phyloP scores from a whole-genome alignment of 108 stramenopile species.

The Cyclostephanos tholiformis region DNA sequence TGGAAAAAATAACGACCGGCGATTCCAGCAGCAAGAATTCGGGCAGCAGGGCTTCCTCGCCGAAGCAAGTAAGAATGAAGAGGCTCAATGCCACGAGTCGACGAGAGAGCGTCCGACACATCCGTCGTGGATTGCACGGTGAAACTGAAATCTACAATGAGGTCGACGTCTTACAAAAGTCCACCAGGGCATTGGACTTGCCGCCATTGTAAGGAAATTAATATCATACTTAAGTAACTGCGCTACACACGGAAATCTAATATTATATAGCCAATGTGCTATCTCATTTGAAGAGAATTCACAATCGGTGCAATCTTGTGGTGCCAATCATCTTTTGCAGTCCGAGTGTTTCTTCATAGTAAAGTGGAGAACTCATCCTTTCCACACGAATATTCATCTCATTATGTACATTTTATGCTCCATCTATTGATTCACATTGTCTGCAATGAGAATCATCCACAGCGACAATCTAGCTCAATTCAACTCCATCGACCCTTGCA shows the following conservation, averaged over 20 bases:
- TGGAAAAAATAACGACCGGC: neutral
- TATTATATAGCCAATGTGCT: neutral
- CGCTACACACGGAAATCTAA: too few relatives aligned
- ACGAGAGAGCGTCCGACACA: constrained; percentile 25
- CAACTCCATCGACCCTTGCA: constrained; percentile 8
- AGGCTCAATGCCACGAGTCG: neutral
- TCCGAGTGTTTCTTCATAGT: neutral
- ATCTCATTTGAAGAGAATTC: too few relatives aligned
- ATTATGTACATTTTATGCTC: neutral
- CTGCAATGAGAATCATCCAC: neutral
- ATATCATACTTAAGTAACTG: too few relatives aligned
- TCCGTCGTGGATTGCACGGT: constrained; percentile 18
- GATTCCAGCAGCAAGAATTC: constrained; percentile 12
- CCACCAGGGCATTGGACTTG: constrained; percentile 40
- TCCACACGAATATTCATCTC: neutral
- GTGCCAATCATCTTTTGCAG: too few relatives aligned
- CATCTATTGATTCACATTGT: neutral
- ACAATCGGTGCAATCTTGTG: too few relatives aligned
- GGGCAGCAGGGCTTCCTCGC: neutral
- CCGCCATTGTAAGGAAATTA: constrained; percentile 35
- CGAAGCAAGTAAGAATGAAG: neutral
- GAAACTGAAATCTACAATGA: constrained; percentile 20
- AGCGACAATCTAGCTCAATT: constrained; percentile 15
- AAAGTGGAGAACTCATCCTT: neutral
- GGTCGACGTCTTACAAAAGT: constrained; percentile 16